Evolutionary conservation across 352 stramenopile genomes (phyloP).

Genomic region (Phytophthora pistaciae): DNA sequence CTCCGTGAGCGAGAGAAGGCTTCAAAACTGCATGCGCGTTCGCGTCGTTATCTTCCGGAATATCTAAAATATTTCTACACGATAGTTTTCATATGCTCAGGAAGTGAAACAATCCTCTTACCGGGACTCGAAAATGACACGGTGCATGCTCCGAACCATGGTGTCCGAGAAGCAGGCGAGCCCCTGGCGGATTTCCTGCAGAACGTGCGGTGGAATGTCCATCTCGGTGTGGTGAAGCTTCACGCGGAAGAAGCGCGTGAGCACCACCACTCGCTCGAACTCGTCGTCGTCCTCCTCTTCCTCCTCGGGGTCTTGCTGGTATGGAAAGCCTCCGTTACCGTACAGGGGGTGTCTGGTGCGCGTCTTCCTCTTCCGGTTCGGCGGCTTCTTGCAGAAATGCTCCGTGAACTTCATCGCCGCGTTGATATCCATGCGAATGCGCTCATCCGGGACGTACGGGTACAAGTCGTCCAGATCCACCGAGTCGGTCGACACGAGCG

Average conservation of each 20-base stretch:
- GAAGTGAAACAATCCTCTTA: constrained; percentile 6
- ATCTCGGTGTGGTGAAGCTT: constrained; percentile 49
- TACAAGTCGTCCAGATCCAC: constrained; percentile 66
- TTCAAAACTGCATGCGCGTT: constrained; percentile 28
- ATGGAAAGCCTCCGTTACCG: constrained; percentile 25
- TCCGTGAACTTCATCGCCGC: constrained; percentile 53
- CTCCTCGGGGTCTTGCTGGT: constrained; percentile 18
- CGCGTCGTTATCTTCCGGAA: constrained; percentile 10
- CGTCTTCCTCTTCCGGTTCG: constrained; percentile 26
- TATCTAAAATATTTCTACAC: constrained; percentile 31
- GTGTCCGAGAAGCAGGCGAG: constrained; percentile 45
- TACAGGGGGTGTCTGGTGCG: constrained; percentile 22
- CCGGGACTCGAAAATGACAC: constrained; percentile 41
- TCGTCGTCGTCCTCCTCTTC: constrained; percentile 32
- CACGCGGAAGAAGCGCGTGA: constrained; percentile 42
- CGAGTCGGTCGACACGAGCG: constrained; percentile 47
- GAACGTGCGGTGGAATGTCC: constrained; percentile 38
- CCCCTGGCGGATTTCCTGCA: constrained; percentile 45
- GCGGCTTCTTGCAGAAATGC: constrained; percentile 39
- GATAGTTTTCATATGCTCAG: constrained; percentile 4
- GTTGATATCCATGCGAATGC: constrained; percentile 60
- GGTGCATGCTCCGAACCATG: constrained; percentile 52
- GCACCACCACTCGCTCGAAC: constrained; percentile 43
- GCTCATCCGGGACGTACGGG: constrained; percentile 50
- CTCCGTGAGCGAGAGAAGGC: not conserved